These are phyloP conservation scores for Fusarium illudens DNA, from an alignment of 2,329 filamentous ascomycete genomes.

Conservation along the genomic window DNA sequence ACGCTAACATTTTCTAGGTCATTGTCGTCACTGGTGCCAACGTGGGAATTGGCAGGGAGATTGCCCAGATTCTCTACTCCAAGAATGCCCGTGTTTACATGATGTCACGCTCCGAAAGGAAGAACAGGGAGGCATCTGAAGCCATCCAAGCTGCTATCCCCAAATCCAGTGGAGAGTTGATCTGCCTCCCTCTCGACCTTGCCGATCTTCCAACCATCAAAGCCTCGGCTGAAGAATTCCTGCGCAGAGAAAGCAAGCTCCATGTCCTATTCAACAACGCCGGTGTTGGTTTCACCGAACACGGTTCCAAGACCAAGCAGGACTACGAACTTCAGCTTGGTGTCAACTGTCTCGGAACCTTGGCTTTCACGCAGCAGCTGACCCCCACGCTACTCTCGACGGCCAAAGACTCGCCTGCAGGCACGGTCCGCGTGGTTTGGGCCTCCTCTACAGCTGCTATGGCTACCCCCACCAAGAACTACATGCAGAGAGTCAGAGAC, in stretches of 20 bases:
- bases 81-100: slow-evolving; percentile 64
- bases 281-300: slow-evolving; percentile 50
- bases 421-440: slow-evolving; percentile 47
- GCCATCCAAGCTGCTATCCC: slow-evolving; percentile 49
- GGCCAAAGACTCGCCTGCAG: slow-evolving; percentile 41
- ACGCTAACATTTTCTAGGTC: slow-evolving; percentile 42
- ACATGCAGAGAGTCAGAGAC: slow-evolving; percentile 37
- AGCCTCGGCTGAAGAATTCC: slow-evolving; percentile 36
- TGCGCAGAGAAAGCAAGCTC: slow-evolving; percentile 39
- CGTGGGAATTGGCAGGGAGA: slow-evolving; percentile 58
- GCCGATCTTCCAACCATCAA: slow-evolving; percentile 46
- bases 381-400: slow-evolving; percentile 47
- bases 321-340: slow-evolving; percentile 54
- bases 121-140: slow-evolving; percentile 54
- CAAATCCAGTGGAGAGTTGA: slow-evolving; percentile 49
- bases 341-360: slow-evolving; percentile 52
- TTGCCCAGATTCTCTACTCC: slow-evolving; percentile 61
- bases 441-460: slow-evolving; percentile 40
- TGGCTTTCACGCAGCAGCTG: slow-evolving; percentile 51
- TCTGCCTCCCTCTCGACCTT: slow-evolving; percentile 55
- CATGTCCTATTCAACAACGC: slow-evolving; percentile 55
- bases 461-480: slow-evolving; percentile 14
- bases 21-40: slow-evolving; percentile 58
- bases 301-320: slow-evolving; percentile 49
- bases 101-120: slow-evolving; percentile 55